Evolutionary conservation across 1,284 basidiomycete genomes (phyloP).

Genomic region (Butyriboletus appendiculatus): DNA sequence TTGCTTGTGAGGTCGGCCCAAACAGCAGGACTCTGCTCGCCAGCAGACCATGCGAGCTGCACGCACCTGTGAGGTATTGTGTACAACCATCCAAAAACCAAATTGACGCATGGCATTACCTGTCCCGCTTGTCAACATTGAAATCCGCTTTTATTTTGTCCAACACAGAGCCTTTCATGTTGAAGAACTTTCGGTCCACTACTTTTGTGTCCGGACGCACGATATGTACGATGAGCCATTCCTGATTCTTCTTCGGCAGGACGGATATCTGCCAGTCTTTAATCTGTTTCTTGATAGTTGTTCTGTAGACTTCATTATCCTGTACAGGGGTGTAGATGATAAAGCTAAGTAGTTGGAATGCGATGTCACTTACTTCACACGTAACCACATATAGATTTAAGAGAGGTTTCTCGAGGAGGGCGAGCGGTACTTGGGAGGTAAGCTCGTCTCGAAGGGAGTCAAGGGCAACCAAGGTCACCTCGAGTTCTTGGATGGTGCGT

Average conservation of each 20-base stretch:
- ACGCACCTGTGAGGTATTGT: conserved; percentile 60
- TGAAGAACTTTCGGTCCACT: conserved; percentile 69
- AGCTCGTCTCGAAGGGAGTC: conserved; percentile 73
- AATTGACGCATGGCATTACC: conserved; percentile 48
- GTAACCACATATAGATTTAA: conserved; percentile 84
- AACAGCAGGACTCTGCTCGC: conserved; percentile 73
- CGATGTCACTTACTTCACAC: conserved; percentile 70
- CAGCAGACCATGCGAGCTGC: conserved; percentile 71
- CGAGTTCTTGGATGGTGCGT: conserved; percentile 86
- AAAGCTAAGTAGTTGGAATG: neutral
- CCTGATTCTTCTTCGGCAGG: conserved; percentile 74
- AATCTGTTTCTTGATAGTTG: conserved; percentile 78
- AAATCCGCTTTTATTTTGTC: conserved; percentile 95
- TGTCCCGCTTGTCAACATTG: conserved; percentile 85
- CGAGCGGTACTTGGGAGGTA: conserved; percentile 74
- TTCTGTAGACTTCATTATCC: conserved; percentile 87
- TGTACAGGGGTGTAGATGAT: conserved; percentile 34
- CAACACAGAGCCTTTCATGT: conserved; percentile 80
- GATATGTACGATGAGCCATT: conserved; percentile 89
- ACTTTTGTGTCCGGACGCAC: conserved; percentile 67
- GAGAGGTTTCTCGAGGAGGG: conserved; percentile 83
- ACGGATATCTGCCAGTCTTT: conserved; percentile 86
- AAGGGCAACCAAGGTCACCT: conserved; percentile 70
- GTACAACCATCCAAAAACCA: conserved; percentile 16
- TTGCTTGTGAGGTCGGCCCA: conserved; percentile 92